Evolutionary conservation across 2,329 filamentous ascomycete species (phyloP), one percentile per base, ranked within the genome.

Genomic region (Trichoderma polysporum): DNA sequence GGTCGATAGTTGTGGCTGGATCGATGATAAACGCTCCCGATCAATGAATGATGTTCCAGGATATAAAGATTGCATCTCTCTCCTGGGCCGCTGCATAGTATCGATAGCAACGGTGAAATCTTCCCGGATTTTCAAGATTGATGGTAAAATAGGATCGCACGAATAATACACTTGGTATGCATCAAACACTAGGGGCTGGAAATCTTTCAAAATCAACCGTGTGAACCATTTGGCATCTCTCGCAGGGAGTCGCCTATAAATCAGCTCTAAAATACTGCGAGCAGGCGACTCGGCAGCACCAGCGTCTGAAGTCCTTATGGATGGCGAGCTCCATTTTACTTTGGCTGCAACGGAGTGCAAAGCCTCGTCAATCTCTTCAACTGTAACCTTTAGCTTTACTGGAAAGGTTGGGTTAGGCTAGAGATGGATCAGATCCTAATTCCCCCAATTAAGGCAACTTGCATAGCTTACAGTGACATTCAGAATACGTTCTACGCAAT

Each of bases 211-310:
- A 6, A 97, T 82, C 33, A 97, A 81, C 3, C 94, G 85, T 0
- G 91, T 91, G 12, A 97, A 83, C 94, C 94, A 97, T 78, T 97
- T 97, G 4, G 89, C 90, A 74, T 97, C 91, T 50, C 82, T 81
- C 3, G 91, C 86, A 53, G 82, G 82, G 10, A 93, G 74, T 8
- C 86, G 84, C 33, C 78, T 80, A 72, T 91, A 91, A 1, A 94
- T 74, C 0, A 76, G 74, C 22, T 81, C 81, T 1, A 94, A 76
- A 3, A 83, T 75, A 4, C 79, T 77, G 76, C 73, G 85, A 73
- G 72, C 80, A 47, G 71, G 58, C 59, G 66, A 45, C 25, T 70
- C 68, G 35, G 72, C 37, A 33, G 47, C 17, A 63, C 68, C 71
- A 15, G 73, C 68, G 35, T 73, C 73, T 3, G 77, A 75, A 25